These are phyloP conservation scores for Prunus yedoensis DNA, from an alignment of 331 rosid species.

Conservation along the genomic window DNA sequence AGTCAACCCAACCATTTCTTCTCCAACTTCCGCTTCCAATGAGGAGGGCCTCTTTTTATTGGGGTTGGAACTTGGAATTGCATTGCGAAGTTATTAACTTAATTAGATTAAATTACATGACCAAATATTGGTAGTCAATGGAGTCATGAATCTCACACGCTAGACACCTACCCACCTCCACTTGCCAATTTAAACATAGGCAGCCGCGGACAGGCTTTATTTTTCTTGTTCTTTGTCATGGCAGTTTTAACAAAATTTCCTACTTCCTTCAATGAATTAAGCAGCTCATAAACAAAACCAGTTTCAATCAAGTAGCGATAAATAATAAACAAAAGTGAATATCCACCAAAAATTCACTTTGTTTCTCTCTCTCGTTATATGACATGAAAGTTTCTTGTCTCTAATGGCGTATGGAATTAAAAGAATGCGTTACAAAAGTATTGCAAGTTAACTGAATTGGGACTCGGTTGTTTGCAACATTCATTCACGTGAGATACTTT, in stretches of 20 bases:
- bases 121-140: neutral
- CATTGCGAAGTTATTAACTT: too few relatives aligned
- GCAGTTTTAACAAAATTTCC: too few relatives aligned
- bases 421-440: neutral
- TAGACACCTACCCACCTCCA: neutral
- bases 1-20: conserved; percentile 6
- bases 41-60: too few relatives aligned
- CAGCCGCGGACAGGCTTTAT: too few relatives aligned
- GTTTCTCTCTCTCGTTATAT: neutral
- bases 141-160: neutral
- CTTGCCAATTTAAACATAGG: too few relatives aligned
- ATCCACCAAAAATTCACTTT: neutral
- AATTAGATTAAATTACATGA: neutral
- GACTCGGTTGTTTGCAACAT: neutral
- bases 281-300: too few relatives aligned
- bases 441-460: neutral
- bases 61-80: too few relatives aligned
- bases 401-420: neutral
- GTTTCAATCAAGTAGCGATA: too few relatives aligned
- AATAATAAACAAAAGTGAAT: neutral
- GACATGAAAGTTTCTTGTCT: neutral
- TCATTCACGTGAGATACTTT: conserved; percentile 7
- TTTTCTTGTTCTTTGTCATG: too few relatives aligned
- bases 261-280: too few relatives aligned
- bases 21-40: neutral